Conservation (phyloP, 73 alveolate genomes). For the Paramecium tetraurelia region DNA sequence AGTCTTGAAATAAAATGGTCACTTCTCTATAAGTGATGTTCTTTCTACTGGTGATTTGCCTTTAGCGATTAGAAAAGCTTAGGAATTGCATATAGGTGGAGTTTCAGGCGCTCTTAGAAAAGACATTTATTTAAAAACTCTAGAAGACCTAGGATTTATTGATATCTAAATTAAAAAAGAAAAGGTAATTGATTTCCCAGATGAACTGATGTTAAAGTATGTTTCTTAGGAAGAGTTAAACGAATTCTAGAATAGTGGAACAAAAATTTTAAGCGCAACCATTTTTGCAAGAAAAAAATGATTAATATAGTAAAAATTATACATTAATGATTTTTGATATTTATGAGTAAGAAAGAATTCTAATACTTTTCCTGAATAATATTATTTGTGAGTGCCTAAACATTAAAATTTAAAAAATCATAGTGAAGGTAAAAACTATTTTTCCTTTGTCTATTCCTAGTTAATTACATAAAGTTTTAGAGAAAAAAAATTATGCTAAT, state of each 20-base stretch:
- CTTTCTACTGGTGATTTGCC: conserved; percentile 82
- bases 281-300: background rate
- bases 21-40: conserved; percentile 82
- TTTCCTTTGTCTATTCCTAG: too few species aligned
- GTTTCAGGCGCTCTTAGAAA: conserved; percentile 81
- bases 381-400: too few species aligned
- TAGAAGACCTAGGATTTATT: conserved; percentile 56
- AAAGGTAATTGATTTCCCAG: conserved; percentile 22
- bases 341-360: too few species aligned
- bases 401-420: too few species aligned
- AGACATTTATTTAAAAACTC: conserved; percentile 69
- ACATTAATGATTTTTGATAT: too few species aligned
- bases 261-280: conserved; percentile 13
- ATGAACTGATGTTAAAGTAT: background rate
- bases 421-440: too few species aligned
- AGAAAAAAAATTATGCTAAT: too few species aligned
- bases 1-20: conserved; percentile 83
- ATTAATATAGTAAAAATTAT: background rate
- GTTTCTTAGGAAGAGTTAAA: background rate
- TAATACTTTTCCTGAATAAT: too few species aligned
- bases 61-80: conserved; percentile 66
- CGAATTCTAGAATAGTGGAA: background rate
- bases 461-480: too few species aligned
- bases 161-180: conserved; percentile 26
- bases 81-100: conserved; percentile 80